A percentile compares a stretch with the other conserved stretches of the same genome.
Evolutionary conservation across 2,329 filamentous ascomycete species (phyloP).

Genomic region (Phymatotrichopsis omnivora): DNA sequence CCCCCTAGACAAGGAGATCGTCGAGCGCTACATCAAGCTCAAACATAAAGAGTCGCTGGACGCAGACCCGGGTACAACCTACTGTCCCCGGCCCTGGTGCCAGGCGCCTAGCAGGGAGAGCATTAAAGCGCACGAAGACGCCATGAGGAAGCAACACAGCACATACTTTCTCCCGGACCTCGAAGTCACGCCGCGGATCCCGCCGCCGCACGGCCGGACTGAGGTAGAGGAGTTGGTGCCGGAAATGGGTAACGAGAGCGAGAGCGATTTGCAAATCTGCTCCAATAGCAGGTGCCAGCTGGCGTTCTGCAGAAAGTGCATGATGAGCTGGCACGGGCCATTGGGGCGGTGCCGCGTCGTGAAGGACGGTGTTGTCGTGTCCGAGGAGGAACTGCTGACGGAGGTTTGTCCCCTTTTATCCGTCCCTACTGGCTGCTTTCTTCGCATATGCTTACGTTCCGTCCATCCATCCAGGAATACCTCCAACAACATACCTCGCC

Average conservation of each 20-base stretch:
- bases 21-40: slow-evolving; percentile 76
- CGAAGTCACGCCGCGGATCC: slow-evolving; percentile 43
- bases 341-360: slow-evolving; percentile 59
- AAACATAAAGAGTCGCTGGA: slow-evolving; percentile 91
- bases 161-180: slow-evolving; percentile 52
- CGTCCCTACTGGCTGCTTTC: too few species aligned
- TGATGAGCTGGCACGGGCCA: slow-evolving; percentile 83
- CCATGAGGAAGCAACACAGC: slow-evolving; percentile 52
- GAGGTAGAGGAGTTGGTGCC: slow-evolving; percentile 28
- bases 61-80: slow-evolving; percentile 81
- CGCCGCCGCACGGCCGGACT: slow-evolving; percentile 21
- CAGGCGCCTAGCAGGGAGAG: slow-evolving; percentile 56
- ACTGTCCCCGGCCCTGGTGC: slow-evolving; percentile 87
- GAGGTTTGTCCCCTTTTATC: too few species aligned
- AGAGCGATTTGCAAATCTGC: slow-evolving; percentile 57
- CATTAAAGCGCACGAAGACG: slow-evolving; percentile 52
- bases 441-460: too few species aligned
- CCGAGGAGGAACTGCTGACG: slow-evolving; percentile 58
- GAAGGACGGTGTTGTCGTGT: too few species aligned
- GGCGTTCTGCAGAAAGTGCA: slow-evolving; percentile 72
- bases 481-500: slow-evolving; percentile 69
- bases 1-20: slow-evolving; percentile 56
- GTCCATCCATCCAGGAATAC: too few species aligned
- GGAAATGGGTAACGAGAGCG: slow-evolving; percentile 21
- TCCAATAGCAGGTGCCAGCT: slow-evolving; percentile 81